Evolutionary conservation across 495 filamentous ascomycete genomes (phyloP).

Genomic region (Cercophora scortea): DNA sequence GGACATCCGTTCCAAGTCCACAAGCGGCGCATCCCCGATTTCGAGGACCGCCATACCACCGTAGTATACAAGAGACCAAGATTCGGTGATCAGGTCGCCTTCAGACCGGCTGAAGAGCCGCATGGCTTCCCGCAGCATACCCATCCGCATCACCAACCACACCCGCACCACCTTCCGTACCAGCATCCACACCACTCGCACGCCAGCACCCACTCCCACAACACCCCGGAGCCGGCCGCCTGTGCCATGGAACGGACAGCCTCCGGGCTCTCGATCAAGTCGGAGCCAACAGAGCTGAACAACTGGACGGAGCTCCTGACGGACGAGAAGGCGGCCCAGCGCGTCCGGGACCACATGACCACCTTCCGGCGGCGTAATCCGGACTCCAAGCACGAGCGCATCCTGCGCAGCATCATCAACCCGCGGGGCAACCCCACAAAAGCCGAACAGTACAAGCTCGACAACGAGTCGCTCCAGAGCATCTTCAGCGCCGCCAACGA

Average conservation of each 20-base stretch:
- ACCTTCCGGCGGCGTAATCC: conserved; percentile 31
- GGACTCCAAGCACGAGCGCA: conserved; percentile 41
- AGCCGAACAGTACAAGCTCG: conserved; percentile 32
- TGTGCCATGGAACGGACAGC: conserved; percentile 23
- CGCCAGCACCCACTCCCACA: background rate
- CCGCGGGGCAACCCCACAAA: conserved; percentile 20
- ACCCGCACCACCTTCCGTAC: conserved; percentile 1
- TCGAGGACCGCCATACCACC: conserved; percentile 9
- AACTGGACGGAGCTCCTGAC: conserved; percentile 22
- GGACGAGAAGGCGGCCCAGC: conserved; percentile 31
- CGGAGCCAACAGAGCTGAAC: conserved; percentile 18
- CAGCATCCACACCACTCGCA: background rate
- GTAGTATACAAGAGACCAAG: conserved; percentile 16
- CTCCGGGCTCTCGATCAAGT: conserved; percentile 23
- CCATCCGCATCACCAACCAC: background rate
- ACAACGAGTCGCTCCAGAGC: conserved; percentile 39
- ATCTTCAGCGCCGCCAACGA: conserved; percentile 46
- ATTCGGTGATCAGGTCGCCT: conserved; percentile 10
- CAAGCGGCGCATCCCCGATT: conserved; percentile 18
- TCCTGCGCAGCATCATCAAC: conserved; percentile 40
- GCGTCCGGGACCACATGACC: conserved; percentile 33
- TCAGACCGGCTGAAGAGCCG: conserved; percentile 4
- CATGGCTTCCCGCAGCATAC: background rate
- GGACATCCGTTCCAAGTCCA: conserved; percentile 10
- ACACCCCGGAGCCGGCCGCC: conserved; percentile 2